These are phyloP conservation scores for Rhytidiadelphus loreus DNA, from an alignment of 225 moss, liverwort and hornwort genomes.

Conservation along the genomic window DNA sequence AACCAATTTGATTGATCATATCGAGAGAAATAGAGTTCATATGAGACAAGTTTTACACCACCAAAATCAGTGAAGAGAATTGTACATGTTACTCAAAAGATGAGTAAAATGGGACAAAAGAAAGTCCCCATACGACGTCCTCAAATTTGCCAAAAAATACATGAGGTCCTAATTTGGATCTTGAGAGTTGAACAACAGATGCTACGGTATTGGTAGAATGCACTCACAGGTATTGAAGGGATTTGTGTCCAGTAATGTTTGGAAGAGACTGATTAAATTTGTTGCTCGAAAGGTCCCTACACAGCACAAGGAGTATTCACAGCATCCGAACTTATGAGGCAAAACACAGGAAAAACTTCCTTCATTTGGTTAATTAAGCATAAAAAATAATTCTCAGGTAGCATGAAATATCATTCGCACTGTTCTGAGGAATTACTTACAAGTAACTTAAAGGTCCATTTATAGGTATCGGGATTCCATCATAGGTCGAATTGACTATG, in stretches of 20 bases:
- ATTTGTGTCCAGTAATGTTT: neutral
- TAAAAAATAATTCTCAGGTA: neutral
- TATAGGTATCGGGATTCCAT: accelerated
- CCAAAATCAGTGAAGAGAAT: neutral
- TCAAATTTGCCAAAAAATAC: too few species aligned
- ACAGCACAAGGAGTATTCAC: neutral
- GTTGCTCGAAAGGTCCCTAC: conserved; percentile 15
- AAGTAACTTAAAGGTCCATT: neutral
- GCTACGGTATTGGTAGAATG: neutral
- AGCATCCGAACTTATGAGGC: neutral
- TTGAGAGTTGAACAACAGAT: neutral
- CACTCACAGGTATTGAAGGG: conserved; percentile 1
- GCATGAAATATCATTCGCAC: neutral
- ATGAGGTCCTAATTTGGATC: neutral
- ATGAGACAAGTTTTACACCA: neutral
- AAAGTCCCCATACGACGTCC: neutral
- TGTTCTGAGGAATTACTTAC: neutral
- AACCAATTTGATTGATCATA: too few species aligned
- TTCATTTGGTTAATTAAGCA: too few species aligned
- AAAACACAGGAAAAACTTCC: neutral
- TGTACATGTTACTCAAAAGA: neutral
- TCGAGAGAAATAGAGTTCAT: neutral
- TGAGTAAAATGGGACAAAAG: neutral
- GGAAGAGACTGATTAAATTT: neutral
- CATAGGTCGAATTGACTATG: neutral